Evolutionary conservation across 1,139 yeast genomes (phyloP), one percentile per base, ranked within the genome.

Genomic region (Lodderomyces beijingensis): DNA sequence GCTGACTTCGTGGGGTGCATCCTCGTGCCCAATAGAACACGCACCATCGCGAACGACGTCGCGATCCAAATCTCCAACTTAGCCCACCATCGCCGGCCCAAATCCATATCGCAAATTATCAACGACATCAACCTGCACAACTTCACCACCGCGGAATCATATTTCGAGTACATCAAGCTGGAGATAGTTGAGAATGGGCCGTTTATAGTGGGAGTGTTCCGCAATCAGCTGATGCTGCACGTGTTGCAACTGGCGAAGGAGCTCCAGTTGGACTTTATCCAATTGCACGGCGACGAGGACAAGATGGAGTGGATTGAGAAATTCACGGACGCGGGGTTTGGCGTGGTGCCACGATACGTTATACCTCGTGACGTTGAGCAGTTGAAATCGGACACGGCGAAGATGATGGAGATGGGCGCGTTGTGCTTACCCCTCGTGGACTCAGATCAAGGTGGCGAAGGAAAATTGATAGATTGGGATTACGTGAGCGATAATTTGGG

Each of bases 361-460:
- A 45, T 67, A 2, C 87, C 94, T 0, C 60, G 62, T 18, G 83
- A 84, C 23, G 35, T 46, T 1, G 49, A 45, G 1, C 25, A 29
- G 4, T 52, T 63, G 53, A 33, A 33, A 3, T 27, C 32, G 3
- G 52, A 60, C 22, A 50, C 57, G 30, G 38, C 38, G 5, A 22
- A 43, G 6, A 30, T 45, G 5, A 38, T 43, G 20, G 40, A 45
- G 7, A 41, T 42, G 1, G 35, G 35, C 19, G 43, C 76, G 4
- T 46, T 77, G 30, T 57, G 77, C 13, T 39, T 79, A 16, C 77
- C 91, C 1, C 64, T 91, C 34, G 62, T 91, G 17, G 97, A 91
- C 51, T 82, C 95, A 2, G 96, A 86, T 47, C 70, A 70, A 3
- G 98, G 98, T 7, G 98, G 98, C 1, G 93, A 87, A 47, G 98